A percentile compares a stretch with the other conserved stretches of the same genome.
These are phyloP conservation scores for Kwoniella bestiolae DNA, from an alignment of 768 basidiomycete genomes.

Conservation along the genomic window DNA sequence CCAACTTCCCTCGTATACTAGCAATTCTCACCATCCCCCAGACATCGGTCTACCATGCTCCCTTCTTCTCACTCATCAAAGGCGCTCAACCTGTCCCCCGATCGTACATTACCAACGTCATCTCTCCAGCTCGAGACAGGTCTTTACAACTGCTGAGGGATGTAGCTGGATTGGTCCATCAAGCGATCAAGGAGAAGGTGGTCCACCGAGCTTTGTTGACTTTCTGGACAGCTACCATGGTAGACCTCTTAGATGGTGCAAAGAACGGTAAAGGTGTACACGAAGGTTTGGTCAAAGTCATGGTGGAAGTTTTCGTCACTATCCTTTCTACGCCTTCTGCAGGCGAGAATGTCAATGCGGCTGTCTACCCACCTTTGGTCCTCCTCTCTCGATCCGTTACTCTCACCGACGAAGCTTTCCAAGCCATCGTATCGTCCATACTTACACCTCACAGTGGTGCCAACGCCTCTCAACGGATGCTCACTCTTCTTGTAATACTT, in stretches of 20 bases:
- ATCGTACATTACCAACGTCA: slow-evolving; percentile 71
- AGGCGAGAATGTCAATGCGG: slow-evolving; percentile 49
- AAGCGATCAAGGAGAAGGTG: slow-evolving; percentile 56
- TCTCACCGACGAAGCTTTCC: slow-evolving; percentile 51
- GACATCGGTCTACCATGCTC: slow-evolving; percentile 41
- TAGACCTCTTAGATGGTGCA: slow-evolving; percentile 73
- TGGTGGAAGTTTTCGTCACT: slow-evolving; percentile 50
- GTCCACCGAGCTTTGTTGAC: slow-evolving; percentile 73
- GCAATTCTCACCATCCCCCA: slow-evolving; percentile 66
- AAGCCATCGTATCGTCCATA: slow-evolving; percentile 41
- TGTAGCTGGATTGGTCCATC: slow-evolving; percentile 68
- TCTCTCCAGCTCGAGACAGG: slow-evolving; percentile 58
- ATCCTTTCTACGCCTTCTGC: slow-evolving; percentile 34
- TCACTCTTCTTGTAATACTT: slow-evolving; percentile 51
- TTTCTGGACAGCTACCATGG: slow-evolving; percentile 78
- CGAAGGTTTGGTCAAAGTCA: slow-evolving; percentile 51
- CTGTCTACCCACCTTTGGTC: slow-evolving; percentile 53
- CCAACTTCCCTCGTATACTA: slow-evolving; percentile 91
- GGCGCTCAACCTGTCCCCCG: slow-evolving; percentile 77
- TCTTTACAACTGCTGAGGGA: slow-evolving; percentile 69
- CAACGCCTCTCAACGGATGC: slow-evolving; percentile 45
- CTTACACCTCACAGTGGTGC: slow-evolving; percentile 42
- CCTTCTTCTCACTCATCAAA: slow-evolving; percentile 62
- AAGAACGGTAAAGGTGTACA: slow-evolving; percentile 64
- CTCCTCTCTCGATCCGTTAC: slow-evolving; percentile 49